Evolutionary conservation across 1,284 basidiomycete species (phyloP), one percentile per base, ranked within the genome.

Genomic region (Takashimella tepidaria): DNA sequence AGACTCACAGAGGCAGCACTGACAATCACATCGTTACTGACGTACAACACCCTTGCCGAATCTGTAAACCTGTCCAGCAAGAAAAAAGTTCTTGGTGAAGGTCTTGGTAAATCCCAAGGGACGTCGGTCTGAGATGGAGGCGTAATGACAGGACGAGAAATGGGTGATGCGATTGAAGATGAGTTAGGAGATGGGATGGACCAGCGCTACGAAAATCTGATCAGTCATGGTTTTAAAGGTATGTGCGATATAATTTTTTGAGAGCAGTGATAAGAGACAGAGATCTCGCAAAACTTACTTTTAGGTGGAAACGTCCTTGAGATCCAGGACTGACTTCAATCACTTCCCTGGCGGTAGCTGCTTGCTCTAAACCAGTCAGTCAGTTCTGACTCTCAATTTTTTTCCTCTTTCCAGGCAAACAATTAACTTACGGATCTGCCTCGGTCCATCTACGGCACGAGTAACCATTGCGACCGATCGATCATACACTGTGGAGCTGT

Each of bases 21-120:
- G 21, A 67, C 46, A 24, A 72, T 58, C 5, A 69, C 50, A n/a
- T 69, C 64, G 51, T 74, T 74, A 31, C 63, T 68, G 31, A 62
- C 62, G 51, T 65, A 71, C 47, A 63, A 64, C 26, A 74, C 62
- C 2, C 64, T 57, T 12, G 55, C 57, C 11, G 65, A 62, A 41
- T 69, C 64, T 1, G 69, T 71, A 47, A 74, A 74, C 16, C 72
- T 45, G 49, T 74, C 68, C 2, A 74, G 41, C 21, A 72, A 60
- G 60, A 67, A 68, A 45, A 69, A 70, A 5, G 66, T 70, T 16
- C 72, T 53, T 2, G 59, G 61, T 8, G 56, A 54, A 0, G 59
- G 66, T 10, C 53, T 44, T 3, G 50, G 50, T 8, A 56, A 47
- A 1, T 42, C 37, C 53, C 54, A 55, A 13, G 56, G 54, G 24